A percentile compares a stretch with the other conserved stretches of the same genome.
These are phyloP conservation scores for Penicillium chermesinum DNA, from an alignment of 495 filamentous ascomycete genomes.

Conservation along the genomic window DNA sequence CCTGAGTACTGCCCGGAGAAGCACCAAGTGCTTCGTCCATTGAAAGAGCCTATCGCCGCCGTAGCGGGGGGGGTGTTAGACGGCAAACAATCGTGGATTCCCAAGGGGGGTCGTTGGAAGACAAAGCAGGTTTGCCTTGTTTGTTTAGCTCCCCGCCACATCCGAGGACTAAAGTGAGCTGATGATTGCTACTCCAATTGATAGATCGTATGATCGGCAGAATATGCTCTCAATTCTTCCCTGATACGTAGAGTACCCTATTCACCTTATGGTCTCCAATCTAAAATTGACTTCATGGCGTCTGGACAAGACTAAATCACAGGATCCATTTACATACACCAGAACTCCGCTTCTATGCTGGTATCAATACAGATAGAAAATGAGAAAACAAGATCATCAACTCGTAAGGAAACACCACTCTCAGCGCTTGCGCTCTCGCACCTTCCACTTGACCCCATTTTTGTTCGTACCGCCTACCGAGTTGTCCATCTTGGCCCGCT, in stretches of 20 bases:
- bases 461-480: constrained; percentile 76
- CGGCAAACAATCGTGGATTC: background rate
- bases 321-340: constrained; percentile 4
- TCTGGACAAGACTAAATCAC: background rate
- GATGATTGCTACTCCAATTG: background rate
- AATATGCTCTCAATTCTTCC: no score
- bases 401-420: constrained; percentile 16
- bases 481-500: constrained; percentile 76
- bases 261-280: background rate
- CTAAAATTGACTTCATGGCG: background rate
- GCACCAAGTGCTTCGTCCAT: background rate
- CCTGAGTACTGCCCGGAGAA: background rate
- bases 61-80: background rate
- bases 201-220: no score
- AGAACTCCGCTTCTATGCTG: constrained; percentile 22
- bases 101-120: background rate
- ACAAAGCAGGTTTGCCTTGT: background rate
- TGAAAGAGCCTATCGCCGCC: background rate
- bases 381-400: constrained; percentile 16
- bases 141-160: background rate
- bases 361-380: constrained; percentile 15
- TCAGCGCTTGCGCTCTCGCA: constrained; percentile 75
- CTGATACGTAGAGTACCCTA: no score
- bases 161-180: no score
- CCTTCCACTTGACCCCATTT: constrained; percentile 75